Conservation (phyloP, 2,329 filamentous ascomycete species). For the Aspergillus sp. region DNA sequence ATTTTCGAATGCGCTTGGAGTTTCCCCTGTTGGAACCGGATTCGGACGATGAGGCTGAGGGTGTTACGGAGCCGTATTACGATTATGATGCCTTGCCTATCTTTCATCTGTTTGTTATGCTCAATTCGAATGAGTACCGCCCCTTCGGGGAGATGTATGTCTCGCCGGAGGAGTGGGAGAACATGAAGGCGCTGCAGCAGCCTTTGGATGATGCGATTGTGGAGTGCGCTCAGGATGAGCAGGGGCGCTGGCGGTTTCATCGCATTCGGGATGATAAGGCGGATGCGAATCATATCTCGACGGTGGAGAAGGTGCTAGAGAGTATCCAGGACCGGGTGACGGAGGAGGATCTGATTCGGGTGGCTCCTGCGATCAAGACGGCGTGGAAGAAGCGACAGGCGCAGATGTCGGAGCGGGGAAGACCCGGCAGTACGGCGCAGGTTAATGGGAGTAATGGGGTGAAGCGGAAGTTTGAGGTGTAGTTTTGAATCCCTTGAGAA, state of each 20-base stretch:
- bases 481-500: too few species aligned
- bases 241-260: slow-evolving; percentile 79
- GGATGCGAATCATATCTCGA: slow-evolving; percentile 84
- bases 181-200: slow-evolving; percentile 70
- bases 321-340: slow-evolving; percentile 86
- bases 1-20: slow-evolving; percentile 77
- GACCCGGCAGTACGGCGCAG: slow-evolving; percentile 21
- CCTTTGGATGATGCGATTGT: slow-evolving; percentile 85
- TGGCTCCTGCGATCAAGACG: slow-evolving; percentile 70
- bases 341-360: slow-evolving; percentile 74
- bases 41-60: slow-evolving; percentile 67
- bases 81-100: slow-evolving; percentile 80
- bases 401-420: slow-evolving; percentile 29
- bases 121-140: slow-evolving; percentile 66
- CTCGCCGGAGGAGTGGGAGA: slow-evolving; percentile 78
- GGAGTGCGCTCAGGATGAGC: slow-evolving; percentile 80
- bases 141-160: slow-evolving; percentile 69
- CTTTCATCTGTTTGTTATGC: slow-evolving; percentile 71
- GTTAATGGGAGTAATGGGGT: slow-evolving; percentile 39
- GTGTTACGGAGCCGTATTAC: slow-evolving; percentile 61
- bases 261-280: slow-evolving; percentile 91
- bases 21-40: slow-evolving; percentile 74
- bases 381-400: slow-evolving; percentile 73
- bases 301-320: slow-evolving; percentile 81
- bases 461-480: slow-evolving; percentile 45